These are phyloP conservation scores for Colletotrichum coccodes DNA, from an alignment of 2,329 filamentous ascomycete species.

Conservation along the genomic window DNA sequence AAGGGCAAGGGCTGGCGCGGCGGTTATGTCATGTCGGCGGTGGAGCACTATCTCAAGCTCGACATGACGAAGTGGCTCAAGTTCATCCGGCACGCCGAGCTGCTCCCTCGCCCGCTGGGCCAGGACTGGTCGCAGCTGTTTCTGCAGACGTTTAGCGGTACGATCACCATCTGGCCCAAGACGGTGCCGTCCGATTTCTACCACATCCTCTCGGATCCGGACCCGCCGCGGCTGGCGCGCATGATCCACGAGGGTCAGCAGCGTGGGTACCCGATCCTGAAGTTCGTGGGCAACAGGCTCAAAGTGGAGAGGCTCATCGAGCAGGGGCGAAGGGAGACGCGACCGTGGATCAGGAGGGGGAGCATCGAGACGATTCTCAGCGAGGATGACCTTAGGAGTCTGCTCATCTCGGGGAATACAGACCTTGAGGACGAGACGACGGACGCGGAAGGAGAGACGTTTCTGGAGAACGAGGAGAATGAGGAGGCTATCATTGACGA, in stretches of 20 bases:
- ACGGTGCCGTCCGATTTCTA: constrained; percentile 81
- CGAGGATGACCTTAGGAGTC: constrained; percentile 66
- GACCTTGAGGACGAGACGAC: constrained; percentile 34
- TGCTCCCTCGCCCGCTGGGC: constrained; percentile 88
- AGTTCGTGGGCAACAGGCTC: constrained; percentile 89
- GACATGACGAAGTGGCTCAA: constrained; percentile 98
- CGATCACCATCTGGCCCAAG: constrained; percentile 96
- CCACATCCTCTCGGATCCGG: constrained; percentile 88
- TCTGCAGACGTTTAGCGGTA: constrained; percentile 94
- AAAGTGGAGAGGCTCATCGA: constrained; percentile 81
- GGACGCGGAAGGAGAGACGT: constrained; percentile 38
- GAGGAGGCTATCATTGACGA: constrained; percentile 35
- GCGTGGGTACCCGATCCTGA: constrained; percentile 88
- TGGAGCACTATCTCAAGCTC: constrained; percentile 95
- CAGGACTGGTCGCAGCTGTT: constrained; percentile 98
- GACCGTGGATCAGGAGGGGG: constrained; percentile 57
- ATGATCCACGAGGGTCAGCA: constrained; percentile 95
- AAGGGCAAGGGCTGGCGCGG: constrained; percentile 95
- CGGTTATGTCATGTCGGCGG: constrained; percentile 90
- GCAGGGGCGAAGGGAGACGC: constrained; percentile 64
- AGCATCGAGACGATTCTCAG: constrained; percentile 70
- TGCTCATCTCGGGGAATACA: constrained; percentile 47
- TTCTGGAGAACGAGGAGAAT: constrained; percentile 43
- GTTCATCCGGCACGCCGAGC: constrained; percentile 89
- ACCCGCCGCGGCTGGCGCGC: constrained; percentile 76